Percentiles rank a stretch among this genome's conserved stretches.
These are phyloP conservation scores for Casuarina equisetifolia DNA, from an alignment of 306 rosid genomes.

Conservation along the genomic window DNA sequence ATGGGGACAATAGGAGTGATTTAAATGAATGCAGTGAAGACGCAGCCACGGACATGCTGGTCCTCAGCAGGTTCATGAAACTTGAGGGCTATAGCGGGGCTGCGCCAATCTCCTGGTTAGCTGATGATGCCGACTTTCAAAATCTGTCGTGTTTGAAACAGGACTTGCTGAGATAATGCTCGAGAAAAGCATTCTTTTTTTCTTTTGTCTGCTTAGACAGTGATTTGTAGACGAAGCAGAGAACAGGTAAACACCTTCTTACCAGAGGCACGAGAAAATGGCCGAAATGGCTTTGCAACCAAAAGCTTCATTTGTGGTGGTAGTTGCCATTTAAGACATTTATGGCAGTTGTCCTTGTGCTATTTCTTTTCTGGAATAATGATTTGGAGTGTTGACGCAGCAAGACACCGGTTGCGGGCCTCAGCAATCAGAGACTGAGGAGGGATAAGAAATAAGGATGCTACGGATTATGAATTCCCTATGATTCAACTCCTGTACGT, in stretches of 20 bases:
- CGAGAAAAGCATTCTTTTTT: slow-evolving; percentile 26
- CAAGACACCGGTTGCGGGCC: too few species aligned
- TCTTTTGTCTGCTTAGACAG: slow-evolving; percentile 31
- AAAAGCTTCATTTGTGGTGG: slow-evolving; percentile 21
- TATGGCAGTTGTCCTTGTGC: too few species aligned
- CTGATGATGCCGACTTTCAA: slow-evolving; percentile 10
- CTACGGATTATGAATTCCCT: too few species aligned
- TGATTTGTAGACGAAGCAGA: slow-evolving; percentile 38
- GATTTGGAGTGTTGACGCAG: too few species aligned
- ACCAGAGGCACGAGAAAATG: slow-evolving; percentile 26
- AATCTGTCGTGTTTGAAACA: slow-evolving; percentile 25
- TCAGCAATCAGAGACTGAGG: too few species aligned
- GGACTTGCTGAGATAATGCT: slow-evolving; percentile 37
- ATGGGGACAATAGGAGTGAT: too few species aligned
- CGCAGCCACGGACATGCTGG: neutral
- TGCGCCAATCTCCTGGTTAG: slow-evolving; percentile 22
- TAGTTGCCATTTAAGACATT: neutral
- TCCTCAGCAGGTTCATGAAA: slow-evolving; percentile 3
- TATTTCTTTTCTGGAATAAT: too few species aligned
- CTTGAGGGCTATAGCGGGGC: neutral
- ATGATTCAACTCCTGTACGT: too few species aligned
- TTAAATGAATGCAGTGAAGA: neutral
- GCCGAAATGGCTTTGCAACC: slow-evolving; percentile 18
- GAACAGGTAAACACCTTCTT: slow-evolving; percentile 21
- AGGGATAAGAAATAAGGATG: too few species aligned